Evolutionary conservation across 78 protist species (phyloP).

Genomic region (Cavenderia fasciculata): DNA sequence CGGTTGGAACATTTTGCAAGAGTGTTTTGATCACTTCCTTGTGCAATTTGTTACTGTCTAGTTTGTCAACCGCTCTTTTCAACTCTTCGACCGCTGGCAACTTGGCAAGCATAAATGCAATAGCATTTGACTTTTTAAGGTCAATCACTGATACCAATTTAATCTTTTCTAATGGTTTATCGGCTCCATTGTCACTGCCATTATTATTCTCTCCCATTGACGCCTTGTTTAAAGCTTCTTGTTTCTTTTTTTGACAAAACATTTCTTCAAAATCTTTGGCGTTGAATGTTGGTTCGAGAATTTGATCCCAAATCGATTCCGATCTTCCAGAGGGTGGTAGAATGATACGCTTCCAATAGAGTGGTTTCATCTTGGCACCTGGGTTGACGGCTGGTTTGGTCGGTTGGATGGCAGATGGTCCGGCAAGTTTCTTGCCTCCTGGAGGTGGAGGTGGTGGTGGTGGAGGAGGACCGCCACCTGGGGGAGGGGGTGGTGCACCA

Average conservation of each 20-base stretch:
- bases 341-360: conserved; percentile 63
- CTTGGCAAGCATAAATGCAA: conserved; percentile 69
- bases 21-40: conserved; percentile 57
- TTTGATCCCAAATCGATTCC: conserved; percentile 74
- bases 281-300: conserved; percentile 72
- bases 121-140: conserved; percentile 68
- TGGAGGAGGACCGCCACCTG: conserved; percentile 49
- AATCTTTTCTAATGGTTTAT: conserved; percentile 2
- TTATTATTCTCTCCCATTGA: neutral
- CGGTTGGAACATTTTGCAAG: conserved; percentile 16
- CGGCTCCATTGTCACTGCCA: neutral
- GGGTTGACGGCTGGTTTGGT: conserved; percentile 76
- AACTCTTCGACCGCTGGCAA: conserved; percentile 27
- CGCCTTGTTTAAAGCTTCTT: neutral
- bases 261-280: conserved; percentile 57
- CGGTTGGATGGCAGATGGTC: conserved; percentile 68
- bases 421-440: conserved; percentile 35
- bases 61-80: conserved; percentile 21
- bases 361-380: conserved; percentile 65
- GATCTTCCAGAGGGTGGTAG: conserved; percentile 51
- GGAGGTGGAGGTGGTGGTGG: conserved; percentile 38
- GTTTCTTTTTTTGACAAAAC: conserved; percentile 65
- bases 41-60: neutral
- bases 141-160: conserved; percentile 39
- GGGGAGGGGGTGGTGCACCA: conserved; percentile 75